These are phyloP conservation scores for Boletus reticuloceps DNA, from an alignment of 768 basidiomycete genomes.

Conservation along the genomic window DNA sequence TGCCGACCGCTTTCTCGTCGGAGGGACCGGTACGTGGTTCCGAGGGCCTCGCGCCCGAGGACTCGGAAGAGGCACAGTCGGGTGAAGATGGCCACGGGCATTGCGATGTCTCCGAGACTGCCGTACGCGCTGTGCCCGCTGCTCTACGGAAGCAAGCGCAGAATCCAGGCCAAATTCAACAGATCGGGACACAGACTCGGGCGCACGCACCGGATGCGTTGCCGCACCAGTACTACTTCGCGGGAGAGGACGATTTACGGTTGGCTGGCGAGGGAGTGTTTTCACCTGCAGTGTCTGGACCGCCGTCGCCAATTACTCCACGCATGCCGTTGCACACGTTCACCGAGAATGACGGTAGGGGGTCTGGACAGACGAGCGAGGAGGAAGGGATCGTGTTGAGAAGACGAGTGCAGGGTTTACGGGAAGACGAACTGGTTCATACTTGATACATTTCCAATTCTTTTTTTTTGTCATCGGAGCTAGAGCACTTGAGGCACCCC, in stretches of 20 bases:
- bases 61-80: not conserved
- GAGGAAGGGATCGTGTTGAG: constrained; percentile 18
- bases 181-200: not conserved
- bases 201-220: too few relatives aligned
- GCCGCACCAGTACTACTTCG: constrained; percentile 43
- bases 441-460: constrained; percentile 3
- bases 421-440: not conserved
- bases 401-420: constrained; percentile 15
- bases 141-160: not conserved
- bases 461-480: not conserved
- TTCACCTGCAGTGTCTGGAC: constrained; percentile 65
- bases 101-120: not conserved
- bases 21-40: constrained; percentile 1
- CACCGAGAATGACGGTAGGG: constrained; percentile 4
- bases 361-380: constrained; percentile 2
- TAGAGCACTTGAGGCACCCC: not conserved
- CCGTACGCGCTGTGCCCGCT: not conserved
- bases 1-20: not conserved
- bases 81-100: not conserved
- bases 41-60: constrained; percentile 18
- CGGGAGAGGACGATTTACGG: constrained; percentile 47
- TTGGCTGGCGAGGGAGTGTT: constrained; percentile 72
- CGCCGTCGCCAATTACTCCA: constrained; percentile 60
- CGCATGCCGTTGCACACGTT: constrained; percentile 31
- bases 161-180: not conserved